Conservation (phyloP, 148 eudicot genomes). For the Spergularia bocconei region DNA sequence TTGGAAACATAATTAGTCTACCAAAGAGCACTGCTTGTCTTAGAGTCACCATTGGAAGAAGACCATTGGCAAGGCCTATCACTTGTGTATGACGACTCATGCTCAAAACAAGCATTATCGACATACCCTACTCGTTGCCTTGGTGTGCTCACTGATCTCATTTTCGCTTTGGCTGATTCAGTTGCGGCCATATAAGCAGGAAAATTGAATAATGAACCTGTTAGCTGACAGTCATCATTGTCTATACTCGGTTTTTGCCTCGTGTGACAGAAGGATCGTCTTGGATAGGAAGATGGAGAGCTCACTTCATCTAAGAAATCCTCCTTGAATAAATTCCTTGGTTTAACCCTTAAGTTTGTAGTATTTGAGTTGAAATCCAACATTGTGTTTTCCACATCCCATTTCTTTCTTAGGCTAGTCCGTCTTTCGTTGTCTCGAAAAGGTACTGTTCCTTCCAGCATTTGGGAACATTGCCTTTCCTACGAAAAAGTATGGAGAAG, state of each 20-base stretch:
- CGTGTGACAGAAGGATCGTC: constrained; percentile 58
- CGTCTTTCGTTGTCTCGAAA: constrained; percentile 30
- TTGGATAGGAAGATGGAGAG: constrained; percentile 57
- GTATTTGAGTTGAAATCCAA: constrained; percentile 25
- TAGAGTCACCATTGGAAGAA: constrained; percentile 36
- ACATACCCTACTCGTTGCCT: constrained; percentile 46
- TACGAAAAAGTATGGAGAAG: constrained; percentile 24
- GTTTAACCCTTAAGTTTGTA: constrained; percentile 26
- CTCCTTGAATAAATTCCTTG: constrained; percentile 29
- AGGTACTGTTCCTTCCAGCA: constrained; percentile 36
- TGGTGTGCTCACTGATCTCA: constrained; percentile 77
- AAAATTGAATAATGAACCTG: constrained; percentile 28
- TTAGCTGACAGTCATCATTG: constrained; percentile 31
- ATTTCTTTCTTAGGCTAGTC: constrained; percentile 34
- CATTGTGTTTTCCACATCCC: constrained; percentile 29
- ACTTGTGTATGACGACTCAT: constrained; percentile 37
- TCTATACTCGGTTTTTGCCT: constrained; percentile 41
- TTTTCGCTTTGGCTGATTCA: constrained; percentile 76
- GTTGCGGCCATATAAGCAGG: constrained; percentile 81
- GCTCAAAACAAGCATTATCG: constrained; percentile 35
- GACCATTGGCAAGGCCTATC: constrained; percentile 43
- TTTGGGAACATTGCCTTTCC: constrained; percentile 56
- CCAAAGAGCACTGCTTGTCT: constrained; percentile 26
- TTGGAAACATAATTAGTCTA: constrained; percentile 18
- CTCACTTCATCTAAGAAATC: constrained; percentile 37